A percentile compares a stretch with the other conserved stretches of the same genome.
phyloP scores from a whole-genome alignment of 2,329 filamentous ascomycete genomes.

The Talaromyces sp. region DNA sequence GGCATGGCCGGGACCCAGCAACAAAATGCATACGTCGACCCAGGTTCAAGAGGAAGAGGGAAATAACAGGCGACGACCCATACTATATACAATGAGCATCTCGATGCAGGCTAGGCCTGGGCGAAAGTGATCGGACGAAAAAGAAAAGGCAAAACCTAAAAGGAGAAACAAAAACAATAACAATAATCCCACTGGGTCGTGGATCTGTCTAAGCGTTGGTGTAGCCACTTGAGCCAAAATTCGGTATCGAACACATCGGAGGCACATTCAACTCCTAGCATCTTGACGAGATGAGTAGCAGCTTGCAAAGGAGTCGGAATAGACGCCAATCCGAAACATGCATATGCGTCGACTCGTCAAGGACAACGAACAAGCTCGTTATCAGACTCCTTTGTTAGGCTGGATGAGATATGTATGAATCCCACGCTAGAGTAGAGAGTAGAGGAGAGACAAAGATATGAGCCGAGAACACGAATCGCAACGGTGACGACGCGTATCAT shows the following conservation, averaged over 20 bases:
- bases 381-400: slow-evolving; percentile 6
- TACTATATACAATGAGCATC: slow-evolving; percentile 4
- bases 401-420: neutral
- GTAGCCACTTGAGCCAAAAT: slow-evolving; percentile 1
- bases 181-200: slow-evolving; percentile 2
- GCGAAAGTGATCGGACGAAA: slow-evolving; percentile 3
- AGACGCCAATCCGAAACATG: neutral
- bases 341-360: slow-evolving; percentile 8
- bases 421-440: slow-evolving; percentile 10
- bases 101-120: neutral
- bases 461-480: slow-evolving; percentile 7
- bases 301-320: slow-evolving; percentile 1
- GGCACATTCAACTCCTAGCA: neutral
- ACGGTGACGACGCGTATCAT: neutral
- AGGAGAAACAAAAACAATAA: neutral
- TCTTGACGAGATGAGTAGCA: slow-evolving; percentile 13
- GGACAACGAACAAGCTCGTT: slow-evolving; percentile 2
- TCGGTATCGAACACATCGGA: neutral
- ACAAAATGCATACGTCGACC: neutral
- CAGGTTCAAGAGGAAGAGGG: neutral
- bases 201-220: slow-evolving; percentile 3
- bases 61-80: slow-evolving; percentile 11
- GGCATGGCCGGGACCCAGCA: slow-evolving; percentile 7
- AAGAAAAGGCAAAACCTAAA: slow-evolving; percentile 2
- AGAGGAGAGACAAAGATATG: slow-evolving; percentile 3